A percentile compares a stretch with the other conserved stretches of the same genome.
Conservation (phyloP, 1,139 yeast species). For the Geotrichum citri-aurantii region DNA sequence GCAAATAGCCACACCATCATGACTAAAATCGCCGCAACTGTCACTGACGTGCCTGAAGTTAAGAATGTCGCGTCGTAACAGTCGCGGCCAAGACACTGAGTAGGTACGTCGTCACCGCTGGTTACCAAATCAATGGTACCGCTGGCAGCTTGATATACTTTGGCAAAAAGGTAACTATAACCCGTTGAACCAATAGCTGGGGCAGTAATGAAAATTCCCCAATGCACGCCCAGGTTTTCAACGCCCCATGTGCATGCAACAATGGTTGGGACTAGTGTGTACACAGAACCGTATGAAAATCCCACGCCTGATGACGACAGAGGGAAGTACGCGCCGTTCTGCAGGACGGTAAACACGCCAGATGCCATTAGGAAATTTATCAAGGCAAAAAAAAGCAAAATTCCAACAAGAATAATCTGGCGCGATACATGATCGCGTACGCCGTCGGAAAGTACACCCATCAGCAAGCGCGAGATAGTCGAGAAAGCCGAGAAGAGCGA, state of each 20-base stretch:
- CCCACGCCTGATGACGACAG: slow-evolving; percentile 57
- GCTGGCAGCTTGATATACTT: slow-evolving; percentile 45
- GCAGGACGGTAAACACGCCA: slow-evolving; percentile 39
- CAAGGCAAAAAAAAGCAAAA: slow-evolving; percentile 26
- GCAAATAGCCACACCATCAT: slow-evolving; percentile 9
- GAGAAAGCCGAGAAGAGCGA: slow-evolving; percentile 51
- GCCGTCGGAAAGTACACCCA: slow-evolving; percentile 63
- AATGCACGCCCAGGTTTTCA: slow-evolving; percentile 82
- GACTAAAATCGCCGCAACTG: slow-evolving; percentile 4
- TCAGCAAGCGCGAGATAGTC: slow-evolving; percentile 55
- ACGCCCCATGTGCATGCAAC: slow-evolving; percentile 85
- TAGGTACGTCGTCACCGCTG: slow-evolving; percentile 6
- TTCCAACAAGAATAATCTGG: slow-evolving; percentile 27
- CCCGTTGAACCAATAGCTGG: slow-evolving; percentile 81
- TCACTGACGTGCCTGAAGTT: slow-evolving; percentile 1
- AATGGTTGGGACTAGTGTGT: slow-evolving; percentile 78
- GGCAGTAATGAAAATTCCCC: slow-evolving; percentile 88
- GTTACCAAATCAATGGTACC: slow-evolving; percentile 15
- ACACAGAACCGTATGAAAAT: slow-evolving; percentile 71
- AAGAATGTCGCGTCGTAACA: slow-evolving; percentile 9
- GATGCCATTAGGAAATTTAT: slow-evolving; percentile 30
- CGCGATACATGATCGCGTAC: slow-evolving; percentile 30
- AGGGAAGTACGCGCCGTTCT: slow-evolving; percentile 30
- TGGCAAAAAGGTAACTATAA: slow-evolving; percentile 69
- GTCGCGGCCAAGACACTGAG: slow-evolving; percentile 5